Base-by-base conservation (phyloP, 1,284 basidiomycete genomes). In the Caloboletus firmus region DNA sequence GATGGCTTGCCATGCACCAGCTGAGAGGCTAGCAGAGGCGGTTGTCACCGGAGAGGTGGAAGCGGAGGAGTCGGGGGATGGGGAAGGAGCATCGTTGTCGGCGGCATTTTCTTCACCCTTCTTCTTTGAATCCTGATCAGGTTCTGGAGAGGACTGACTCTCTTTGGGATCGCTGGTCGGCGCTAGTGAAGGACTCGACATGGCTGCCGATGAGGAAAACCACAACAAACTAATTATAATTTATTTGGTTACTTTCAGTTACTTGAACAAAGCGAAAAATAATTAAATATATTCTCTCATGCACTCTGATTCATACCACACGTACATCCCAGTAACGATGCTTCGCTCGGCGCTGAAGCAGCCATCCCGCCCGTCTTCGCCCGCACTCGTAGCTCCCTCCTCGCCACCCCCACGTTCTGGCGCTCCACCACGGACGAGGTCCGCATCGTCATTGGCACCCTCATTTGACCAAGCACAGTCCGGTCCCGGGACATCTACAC, bases 1-100 rank as follows among this genome's bases (percentile, higher is more conserved):
- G 37, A 95, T 83, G 26, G 93, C 92, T 71, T 94, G 92, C 93
- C 93, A 95, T 59, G 79, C 73, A 26, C 70, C 75, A 2, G 71
- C 63, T 20, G 65, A 57, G 28, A 68, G 51, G 35, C 30, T 34
- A 37, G 52, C 17, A 41, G 69, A n/a, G 20, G 55, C 18, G n/a
- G 56, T 39, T 24, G 60, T 26, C 17, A 53, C 46, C 15, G 62
- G 51, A 15, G 62, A 26, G 31, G 56, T 24, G n/a, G 55, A 13
- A 0, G 36, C 3, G n/a, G 41, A 11, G n/a, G 55, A 13, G 26
- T 56, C 39, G 37, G 52, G 22, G 18, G 58, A 42, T 22, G 57
- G 22, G 41, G 49, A 37, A 20, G 37, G 24, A n/a, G 17, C 4
- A 3, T 53, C 48, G 22, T 55, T 17, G 44, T 49, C 42, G 35